phyloP scores from a whole-genome alignment of 2,329 filamentous ascomycete genomes.

The Ascosphaera apis region DNA sequence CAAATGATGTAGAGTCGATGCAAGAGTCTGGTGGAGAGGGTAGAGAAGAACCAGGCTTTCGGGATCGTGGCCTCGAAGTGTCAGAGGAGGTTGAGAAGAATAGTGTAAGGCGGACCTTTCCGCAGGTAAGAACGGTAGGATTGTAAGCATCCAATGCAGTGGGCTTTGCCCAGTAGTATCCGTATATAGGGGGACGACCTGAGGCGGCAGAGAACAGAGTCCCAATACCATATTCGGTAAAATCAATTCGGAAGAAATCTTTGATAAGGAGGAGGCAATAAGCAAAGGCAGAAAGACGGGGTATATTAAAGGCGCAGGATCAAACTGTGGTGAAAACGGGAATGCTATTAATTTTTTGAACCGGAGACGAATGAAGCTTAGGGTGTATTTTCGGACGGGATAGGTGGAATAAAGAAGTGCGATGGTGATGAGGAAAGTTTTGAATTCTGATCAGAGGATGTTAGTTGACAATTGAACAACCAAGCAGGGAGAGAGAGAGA shows the following conservation, averaged over 20 bases:
- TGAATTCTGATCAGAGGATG: constrained; percentile 12
- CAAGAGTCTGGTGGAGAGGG: constrained; percentile 59
- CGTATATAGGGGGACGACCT: constrained; percentile 43
- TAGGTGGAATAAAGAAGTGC: constrained; percentile 23
- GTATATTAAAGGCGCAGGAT: constrained; percentile 78
- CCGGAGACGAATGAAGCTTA: constrained; percentile 9
- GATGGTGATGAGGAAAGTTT: constrained; percentile 12
- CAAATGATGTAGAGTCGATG: constrained; percentile 50
- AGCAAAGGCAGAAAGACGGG: constrained; percentile 54
- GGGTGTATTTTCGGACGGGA: constrained; percentile 30
- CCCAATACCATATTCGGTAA: constrained; percentile 65
- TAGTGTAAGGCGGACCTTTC: constrained; percentile 17
- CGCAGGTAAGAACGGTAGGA: constrained; percentile 39
- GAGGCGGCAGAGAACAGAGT: constrained; percentile 50
- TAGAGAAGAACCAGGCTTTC: constrained; percentile 47
- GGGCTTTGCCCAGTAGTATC: constrained; percentile 35
- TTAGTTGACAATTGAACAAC: constrained; percentile 4
- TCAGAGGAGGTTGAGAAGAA: constrained; percentile 13
- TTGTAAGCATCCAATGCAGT: constrained; percentile 59
- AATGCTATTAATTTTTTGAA: constrained; percentile 23
- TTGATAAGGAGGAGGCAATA: constrained; percentile 50
- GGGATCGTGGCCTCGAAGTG: constrained; percentile 21
- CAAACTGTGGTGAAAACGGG: constrained; percentile 53
- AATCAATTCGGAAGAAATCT: constrained; percentile 36
- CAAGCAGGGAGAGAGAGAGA: neutral